Base-by-base conservation (phyloP, 73 alveolate species). In the Paramecium pentaurelia region DNA sequence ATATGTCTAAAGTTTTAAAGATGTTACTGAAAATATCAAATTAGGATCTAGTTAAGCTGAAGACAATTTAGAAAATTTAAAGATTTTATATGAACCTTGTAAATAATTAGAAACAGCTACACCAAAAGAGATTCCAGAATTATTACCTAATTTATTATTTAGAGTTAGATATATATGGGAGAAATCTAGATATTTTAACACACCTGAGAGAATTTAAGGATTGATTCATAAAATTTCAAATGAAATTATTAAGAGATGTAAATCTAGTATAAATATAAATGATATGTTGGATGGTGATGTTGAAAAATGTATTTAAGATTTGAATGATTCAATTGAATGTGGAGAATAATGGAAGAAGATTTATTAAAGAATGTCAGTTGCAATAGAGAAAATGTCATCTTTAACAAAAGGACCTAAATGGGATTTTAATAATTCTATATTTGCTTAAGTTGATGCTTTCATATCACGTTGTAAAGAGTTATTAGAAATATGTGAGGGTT, bases 361-460 rank as follows among this genome's bases (percentile, higher is more conserved):
- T 14, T 96, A 92, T 47, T 92, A 93, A 44, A 80, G 92, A 83
- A 93, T 96, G 10, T 87, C 94, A 70, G 86, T 77, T 10, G 86
- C 95, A 42, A 95, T 95, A 32, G 95, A 89, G 93, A 95, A 95
- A 85, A 68, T 77, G 70, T 77, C 95, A 12, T 40, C 92, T 28
- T 85, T 93, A 45, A 73, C 77, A 42, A 86, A 87, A 58, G 86
- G 86, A 42, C 93, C 97, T 95, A 94, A 93, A 37, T 93, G 96
- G 70, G 97, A 93, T 85, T 68, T 94, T 42, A 95, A 98, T 64
- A 99, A 99, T 71, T 98, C 99, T 22, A 98, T 99, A 75, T 99
- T 98, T 92, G 99, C 99, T 84, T 99, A 99, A 95, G 96, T 98
- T 86, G 99, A 99, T 92, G 99, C 99, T 11, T 99, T 99, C 94